Evolutionary conservation across 768 basidiomycete species (phyloP), one percentile per base, ranked within the genome.

Genomic region (Tulasnella sp.): DNA sequence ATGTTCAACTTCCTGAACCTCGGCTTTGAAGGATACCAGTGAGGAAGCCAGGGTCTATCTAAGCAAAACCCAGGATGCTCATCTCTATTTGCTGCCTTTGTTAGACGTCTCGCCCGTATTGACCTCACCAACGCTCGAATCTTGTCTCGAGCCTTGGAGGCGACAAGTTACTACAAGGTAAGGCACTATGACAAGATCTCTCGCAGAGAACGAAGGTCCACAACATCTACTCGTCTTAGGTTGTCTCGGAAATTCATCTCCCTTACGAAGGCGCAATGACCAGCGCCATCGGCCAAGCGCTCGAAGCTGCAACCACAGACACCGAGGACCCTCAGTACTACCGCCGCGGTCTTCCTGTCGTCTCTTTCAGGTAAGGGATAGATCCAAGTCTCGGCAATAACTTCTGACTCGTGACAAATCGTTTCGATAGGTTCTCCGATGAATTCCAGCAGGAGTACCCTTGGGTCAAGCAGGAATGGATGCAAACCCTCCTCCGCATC

Each of bases 51-150:
- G 69, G 7, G 40, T 73, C 32, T 26, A 16, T 47, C 39, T 7
- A 67, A 40, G 19, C 69, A 34, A 52, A 1, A n/a, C n/a, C n/a
- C n/a, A 19, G 34, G 22, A 26, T 34, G 73, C 75, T 73, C 86
- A 85, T 19, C 86, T 83, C 44, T 52, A 34, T 26, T 9, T 22
- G 32, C 16, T 14, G 1, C 26, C 59, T 22, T 77, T 81, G 17
- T 16, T 22, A 73, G 84, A 32, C 76, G 79, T 5, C 79, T 86
- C 70, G 83, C 85, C 22, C 78, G 85, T 3, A 79, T 79, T 65
- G 84, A 86, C 75, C 76, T 87, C 64, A 83, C 83, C 79, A 90
- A 90, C 74, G 88, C 88, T 1, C 83, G 88, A n/a, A 79, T 88
- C n/a, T 77, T 89, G 72, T 86, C 86, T 37, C 83, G 87, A 41